A percentile compares a stretch with the other conserved stretches of the same genome.
These are phyloP conservation scores for Naganishia onofrii DNA, from an alignment of 768 basidiomycete genomes.

Conservation along the genomic window DNA sequence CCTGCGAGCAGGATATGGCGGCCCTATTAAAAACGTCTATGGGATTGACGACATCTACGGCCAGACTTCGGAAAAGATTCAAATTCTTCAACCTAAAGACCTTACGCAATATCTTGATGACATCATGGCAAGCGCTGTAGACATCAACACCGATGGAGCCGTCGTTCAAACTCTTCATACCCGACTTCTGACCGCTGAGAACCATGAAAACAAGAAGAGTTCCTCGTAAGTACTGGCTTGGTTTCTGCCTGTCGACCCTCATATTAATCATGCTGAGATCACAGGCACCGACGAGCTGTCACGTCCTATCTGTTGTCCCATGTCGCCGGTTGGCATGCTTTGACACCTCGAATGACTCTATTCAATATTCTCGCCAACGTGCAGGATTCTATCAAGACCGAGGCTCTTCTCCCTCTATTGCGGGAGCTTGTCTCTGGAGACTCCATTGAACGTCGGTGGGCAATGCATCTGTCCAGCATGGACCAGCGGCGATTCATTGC, in stretches of 20 bases:
- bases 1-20: conserved; percentile 23
- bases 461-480: neutral
- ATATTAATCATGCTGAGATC: neutral
- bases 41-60: conserved; percentile 52
- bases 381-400: conserved; percentile 58
- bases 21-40: conserved; percentile 42
- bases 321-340: conserved; percentile 60
- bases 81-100: conserved; percentile 27
- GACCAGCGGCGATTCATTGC: conserved; percentile 1
- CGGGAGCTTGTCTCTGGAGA: neutral
- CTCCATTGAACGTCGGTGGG: neutral
- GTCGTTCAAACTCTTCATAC: conserved; percentile 65
- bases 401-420: conserved; percentile 37
- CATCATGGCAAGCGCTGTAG: conserved; percentile 47
- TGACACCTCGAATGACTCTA: conserved; percentile 59
- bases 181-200: conserved; percentile 57
- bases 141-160: conserved; percentile 52
- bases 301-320: conserved; percentile 79
- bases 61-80: conserved; percentile 26
- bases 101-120: conserved; percentile 58
- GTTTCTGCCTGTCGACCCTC: neutral
- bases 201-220: conserved; percentile 62
- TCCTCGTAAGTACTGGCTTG: conserved; percentile 24
- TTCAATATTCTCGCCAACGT: conserved; percentile 58
- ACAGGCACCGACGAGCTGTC: conserved; percentile 61